A percentile compares a stretch with the other conserved stretches of the same genome.
Evolutionary conservation across 108 stramenopile species (phyloP).

Genomic region (Conticribra weissflogii): DNA sequence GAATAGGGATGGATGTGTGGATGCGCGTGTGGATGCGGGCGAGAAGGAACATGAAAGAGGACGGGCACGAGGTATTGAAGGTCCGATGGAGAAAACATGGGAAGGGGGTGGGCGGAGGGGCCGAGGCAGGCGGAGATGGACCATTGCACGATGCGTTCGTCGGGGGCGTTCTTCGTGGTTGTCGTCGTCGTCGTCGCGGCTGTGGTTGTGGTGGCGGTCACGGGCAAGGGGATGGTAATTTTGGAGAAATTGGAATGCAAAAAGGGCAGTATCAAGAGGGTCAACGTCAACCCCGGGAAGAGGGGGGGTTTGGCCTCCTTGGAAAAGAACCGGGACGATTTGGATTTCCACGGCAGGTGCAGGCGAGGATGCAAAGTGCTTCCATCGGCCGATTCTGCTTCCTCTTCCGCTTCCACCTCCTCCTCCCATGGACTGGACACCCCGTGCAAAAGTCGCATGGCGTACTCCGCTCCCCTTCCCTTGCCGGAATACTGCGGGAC

Average conservation of each 20-base stretch:
- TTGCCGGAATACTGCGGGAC: slow-evolving; percentile 63
- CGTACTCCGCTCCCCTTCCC: slow-evolving; percentile 57
- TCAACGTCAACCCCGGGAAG: slow-evolving; percentile 47
- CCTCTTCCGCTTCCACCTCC: too few species aligned
- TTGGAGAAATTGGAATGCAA: slow-evolving; percentile 62
- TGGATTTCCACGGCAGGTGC: too few species aligned
- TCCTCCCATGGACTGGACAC: slow-evolving; percentile 23
- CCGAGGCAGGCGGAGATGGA: slow-evolving; percentile 57
- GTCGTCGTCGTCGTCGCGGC: too few species aligned
- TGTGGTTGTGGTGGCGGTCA: neutral
- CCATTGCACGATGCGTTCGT: slow-evolving; percentile 53
- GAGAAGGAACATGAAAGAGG: too few species aligned
- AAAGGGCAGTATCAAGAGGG: slow-evolving; percentile 58
- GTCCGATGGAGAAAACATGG: slow-evolving; percentile 59
- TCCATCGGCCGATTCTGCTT: too few species aligned
- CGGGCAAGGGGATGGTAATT: slow-evolving; percentile 57
- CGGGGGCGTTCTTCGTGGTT: too few species aligned
- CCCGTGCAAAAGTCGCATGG: slow-evolving; percentile 19
- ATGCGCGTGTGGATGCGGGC: too few species aligned
- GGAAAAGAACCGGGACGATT: too few species aligned
- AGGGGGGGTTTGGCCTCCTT: slow-evolving; percentile 5
- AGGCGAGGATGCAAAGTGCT: too few species aligned
- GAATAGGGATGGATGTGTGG: slow-evolving; percentile 29
- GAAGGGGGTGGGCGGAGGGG: slow-evolving; percentile 41
- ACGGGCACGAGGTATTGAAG: slow-evolving; percentile 49